A percentile compares a stretch with the other conserved stretches of the same genome.
Evolutionary conservation across 179 eudicot genomes (phyloP).

Genomic region (Dionaea muscipula): DNA sequence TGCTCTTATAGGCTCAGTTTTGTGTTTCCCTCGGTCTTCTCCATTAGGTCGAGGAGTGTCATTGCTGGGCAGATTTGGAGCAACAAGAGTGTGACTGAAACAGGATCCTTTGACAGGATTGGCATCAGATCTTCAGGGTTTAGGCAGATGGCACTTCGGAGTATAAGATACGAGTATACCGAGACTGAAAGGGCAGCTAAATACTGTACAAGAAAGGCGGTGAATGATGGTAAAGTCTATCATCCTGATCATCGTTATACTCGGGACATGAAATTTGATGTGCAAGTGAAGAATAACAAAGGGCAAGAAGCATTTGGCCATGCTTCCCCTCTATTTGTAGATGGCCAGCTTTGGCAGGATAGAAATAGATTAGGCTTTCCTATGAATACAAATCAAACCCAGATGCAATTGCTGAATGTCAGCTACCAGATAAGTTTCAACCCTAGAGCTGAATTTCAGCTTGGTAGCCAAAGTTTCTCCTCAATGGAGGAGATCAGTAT

Average conservation of each 20-base stretch:
- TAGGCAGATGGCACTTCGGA: conserved; percentile 20
- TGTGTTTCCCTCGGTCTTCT: conserved; percentile 38
- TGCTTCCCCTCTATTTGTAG: conserved; percentile 54
- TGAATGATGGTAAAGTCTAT: conserved; percentile 18
- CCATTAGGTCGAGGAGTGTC: conserved; percentile 49
- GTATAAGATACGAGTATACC: conserved; percentile 49
- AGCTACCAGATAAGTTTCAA: conserved; percentile 41
- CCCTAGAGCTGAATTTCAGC: conserved; percentile 24
- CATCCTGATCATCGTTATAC: conserved; percentile 48
- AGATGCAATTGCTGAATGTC: conserved; percentile 26
- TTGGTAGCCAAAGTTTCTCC: conserved; percentile 22
- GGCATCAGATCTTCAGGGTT: conserved; percentile 31
- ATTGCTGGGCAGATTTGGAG: conserved; percentile 75
- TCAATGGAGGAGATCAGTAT: conserved; percentile 24
- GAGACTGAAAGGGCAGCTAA: conserved; percentile 28
- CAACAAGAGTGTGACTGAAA: conserved; percentile 34
- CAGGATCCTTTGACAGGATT: conserved; percentile 44
- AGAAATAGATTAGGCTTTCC: conserved; percentile 7
- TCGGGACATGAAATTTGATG: conserved; percentile 62
- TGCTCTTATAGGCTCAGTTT: conserved; percentile 63
- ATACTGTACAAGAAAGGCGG: conserved; percentile 31
- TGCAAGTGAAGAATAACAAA: conserved; percentile 41
- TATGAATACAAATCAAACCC: conserved; percentile 13
- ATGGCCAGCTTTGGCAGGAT: conserved; percentile 26
- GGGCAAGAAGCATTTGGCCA: conserved; percentile 46